phyloP scores from a whole-genome alignment of 768 basidiomycete genomes.

The Scleroderma bovista region DNA sequence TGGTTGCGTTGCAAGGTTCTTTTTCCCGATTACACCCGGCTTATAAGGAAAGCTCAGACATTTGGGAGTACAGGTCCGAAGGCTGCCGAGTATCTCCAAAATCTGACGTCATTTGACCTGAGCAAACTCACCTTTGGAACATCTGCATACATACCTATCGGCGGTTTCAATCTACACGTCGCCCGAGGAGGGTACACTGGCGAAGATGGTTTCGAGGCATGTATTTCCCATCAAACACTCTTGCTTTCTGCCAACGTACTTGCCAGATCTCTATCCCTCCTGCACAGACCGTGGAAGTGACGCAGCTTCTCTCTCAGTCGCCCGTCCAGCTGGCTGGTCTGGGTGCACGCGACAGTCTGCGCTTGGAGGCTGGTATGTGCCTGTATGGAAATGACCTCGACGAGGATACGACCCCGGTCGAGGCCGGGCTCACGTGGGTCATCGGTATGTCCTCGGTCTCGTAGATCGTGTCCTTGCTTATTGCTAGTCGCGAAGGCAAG shows the following conservation, averaged over 20 bases:
- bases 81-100: constrained; percentile 75
- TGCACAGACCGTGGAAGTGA: constrained; percentile 63
- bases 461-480: not conserved
- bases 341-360: constrained; percentile 89
- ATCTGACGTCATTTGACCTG: constrained; percentile 70
- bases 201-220: constrained; percentile 95
- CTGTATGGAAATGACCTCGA: constrained; percentile 93
- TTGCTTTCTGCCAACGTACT: constrained; percentile 1
- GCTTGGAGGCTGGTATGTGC: constrained; percentile 96
- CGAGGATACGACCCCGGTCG: constrained; percentile 80
- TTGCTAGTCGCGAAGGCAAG: constrained; percentile 54
- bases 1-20: constrained; percentile 86
- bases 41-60: not conserved
- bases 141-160: constrained; percentile 74
- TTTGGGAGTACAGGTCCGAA: constrained; percentile 55
- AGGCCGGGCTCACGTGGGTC: constrained; percentile 90
- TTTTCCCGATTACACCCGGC: not conserved
- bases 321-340: constrained; percentile 82
- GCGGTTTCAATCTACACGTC: constrained; percentile 61
- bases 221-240: constrained; percentile 7
- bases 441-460: constrained; percentile 54
- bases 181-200: constrained; percentile 97
- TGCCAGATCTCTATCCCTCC: constrained; percentile 84
- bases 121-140: constrained; percentile 75
- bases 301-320: constrained; percentile 53